Conservation (phyloP, 192 early-diverging fungal genomes). For the Backusella psychrophila region DNA sequence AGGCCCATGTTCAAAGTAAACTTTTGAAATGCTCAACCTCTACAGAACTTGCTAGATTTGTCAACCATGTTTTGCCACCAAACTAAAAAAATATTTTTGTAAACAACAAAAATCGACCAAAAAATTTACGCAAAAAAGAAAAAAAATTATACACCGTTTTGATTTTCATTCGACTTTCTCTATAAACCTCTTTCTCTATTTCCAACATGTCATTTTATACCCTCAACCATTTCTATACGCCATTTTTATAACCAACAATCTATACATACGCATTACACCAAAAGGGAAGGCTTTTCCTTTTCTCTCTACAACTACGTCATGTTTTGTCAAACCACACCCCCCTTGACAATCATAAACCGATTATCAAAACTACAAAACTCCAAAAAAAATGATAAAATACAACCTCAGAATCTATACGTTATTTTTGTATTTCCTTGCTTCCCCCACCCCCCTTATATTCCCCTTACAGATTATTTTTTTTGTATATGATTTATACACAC, state of each 20-base stretch:
- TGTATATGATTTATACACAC: neutral
- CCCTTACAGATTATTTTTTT: neutral
- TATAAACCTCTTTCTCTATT: conserved; percentile 1
- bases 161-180: neutral
- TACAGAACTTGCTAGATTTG: conserved; percentile 27
- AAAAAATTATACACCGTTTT: neutral
- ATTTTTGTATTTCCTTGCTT: neutral
- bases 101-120: neutral
- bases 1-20: conserved; percentile 33
- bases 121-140: conserved; percentile 1
- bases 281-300: neutral
- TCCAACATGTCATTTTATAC: neutral
- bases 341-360: neutral
- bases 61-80: conserved; percentile 31
- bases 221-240: neutral
- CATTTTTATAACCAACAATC: neutral
- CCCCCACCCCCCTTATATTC: neutral
- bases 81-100: neutral
- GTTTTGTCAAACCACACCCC: neutral
- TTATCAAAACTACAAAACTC: neutral
- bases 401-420: neutral
- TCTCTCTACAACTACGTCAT: neutral
- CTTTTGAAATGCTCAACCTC: conserved; percentile 25
- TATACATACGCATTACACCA: neutral
- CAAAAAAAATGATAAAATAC: neutral